Conservation (phyloP, 805 yeast genomes). For the Citeromyces matritensis region DNA sequence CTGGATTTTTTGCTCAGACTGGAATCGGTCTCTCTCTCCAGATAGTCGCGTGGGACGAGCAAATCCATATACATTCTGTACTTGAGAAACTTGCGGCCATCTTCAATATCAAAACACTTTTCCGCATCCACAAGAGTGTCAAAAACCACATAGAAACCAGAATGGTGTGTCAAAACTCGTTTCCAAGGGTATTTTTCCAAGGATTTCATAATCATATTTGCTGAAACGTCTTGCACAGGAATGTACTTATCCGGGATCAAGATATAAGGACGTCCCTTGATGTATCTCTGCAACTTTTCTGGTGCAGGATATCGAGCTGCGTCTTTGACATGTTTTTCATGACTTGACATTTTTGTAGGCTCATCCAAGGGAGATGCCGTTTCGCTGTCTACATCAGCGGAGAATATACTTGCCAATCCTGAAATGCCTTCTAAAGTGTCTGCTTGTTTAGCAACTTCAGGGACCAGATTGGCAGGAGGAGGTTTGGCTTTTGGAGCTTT, state of each 20-base stretch:
- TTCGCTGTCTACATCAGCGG: not conserved
- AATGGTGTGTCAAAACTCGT: slow-evolving; percentile 41
- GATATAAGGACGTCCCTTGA: slow-evolving; percentile 44
- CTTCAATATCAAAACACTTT: slow-evolving; percentile 42
- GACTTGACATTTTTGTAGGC: slow-evolving; percentile 8
- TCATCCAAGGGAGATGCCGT: not conserved
- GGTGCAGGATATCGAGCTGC: slow-evolving; percentile 12
- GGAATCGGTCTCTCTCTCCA: slow-evolving; percentile 6
- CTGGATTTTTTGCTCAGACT: slow-evolving; percentile 12
- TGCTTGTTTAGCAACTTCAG: not conserved
- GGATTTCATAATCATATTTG: slow-evolving; percentile 43
- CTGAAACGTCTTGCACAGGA: slow-evolving; percentile 27
- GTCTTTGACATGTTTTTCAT: slow-evolving; percentile 15
- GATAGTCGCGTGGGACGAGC: slow-evolving; percentile 28
- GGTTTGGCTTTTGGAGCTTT: slow-evolving; percentile 2
- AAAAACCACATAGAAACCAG: slow-evolving; percentile 65
- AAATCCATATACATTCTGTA: slow-evolving; percentile 44
- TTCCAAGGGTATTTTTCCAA: slow-evolving; percentile 52
- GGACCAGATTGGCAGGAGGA: not conserved
- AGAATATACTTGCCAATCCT: not conserved
- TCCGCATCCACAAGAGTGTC: slow-evolving; percentile 42
- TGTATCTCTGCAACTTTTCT: slow-evolving; percentile 28
- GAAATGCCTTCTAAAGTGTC: not conserved
- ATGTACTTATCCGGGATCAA: slow-evolving; percentile 35
- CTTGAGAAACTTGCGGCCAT: slow-evolving; percentile 34